Evolutionary conservation across 441 rosid species (phyloP).

Genomic region (Adansonia grandidieri): DNA sequence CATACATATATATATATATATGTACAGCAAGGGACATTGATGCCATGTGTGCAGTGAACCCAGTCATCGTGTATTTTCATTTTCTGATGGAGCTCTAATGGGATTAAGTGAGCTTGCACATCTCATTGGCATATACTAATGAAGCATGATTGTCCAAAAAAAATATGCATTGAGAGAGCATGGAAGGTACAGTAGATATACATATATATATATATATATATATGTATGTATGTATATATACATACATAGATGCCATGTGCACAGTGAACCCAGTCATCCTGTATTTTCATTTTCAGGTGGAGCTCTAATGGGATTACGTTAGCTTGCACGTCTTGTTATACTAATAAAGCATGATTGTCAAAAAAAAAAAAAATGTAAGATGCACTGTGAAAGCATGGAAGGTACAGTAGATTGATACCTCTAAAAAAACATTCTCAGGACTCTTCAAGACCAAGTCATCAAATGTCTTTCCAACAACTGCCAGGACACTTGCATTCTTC

Average conservation of each 20-base stretch:
- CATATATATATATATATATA: too few species aligned
- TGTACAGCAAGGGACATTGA: background rate
- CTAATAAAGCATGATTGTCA: background rate
- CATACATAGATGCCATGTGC: background rate
- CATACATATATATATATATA: too few species aligned
- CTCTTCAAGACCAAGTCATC: conserved; percentile 72
- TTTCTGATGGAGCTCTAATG: background rate
- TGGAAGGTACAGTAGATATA: conserved; percentile 2
- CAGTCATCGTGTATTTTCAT: background rate
- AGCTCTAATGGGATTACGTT: background rate
- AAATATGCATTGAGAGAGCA: conserved; percentile 10
- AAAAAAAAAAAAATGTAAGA: background rate
- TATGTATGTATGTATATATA: background rate
- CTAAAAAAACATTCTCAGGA: conserved; percentile 73
- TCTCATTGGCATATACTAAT: background rate
- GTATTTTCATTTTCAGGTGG: background rate
- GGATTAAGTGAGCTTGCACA: background rate
- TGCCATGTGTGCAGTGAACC: background rate
- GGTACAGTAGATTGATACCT: conserved; percentile 50
- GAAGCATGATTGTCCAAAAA: background rate
- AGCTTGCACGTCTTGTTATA: background rate
- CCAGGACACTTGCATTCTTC: conserved; percentile 56
- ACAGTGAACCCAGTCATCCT: background rate
- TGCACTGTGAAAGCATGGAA: conserved; percentile 12
- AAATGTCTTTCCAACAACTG: conserved; percentile 77